Evolutionary conservation across 345 rosid genomes (phyloP).

Genomic region (Aquilaria sinensis): DNA sequence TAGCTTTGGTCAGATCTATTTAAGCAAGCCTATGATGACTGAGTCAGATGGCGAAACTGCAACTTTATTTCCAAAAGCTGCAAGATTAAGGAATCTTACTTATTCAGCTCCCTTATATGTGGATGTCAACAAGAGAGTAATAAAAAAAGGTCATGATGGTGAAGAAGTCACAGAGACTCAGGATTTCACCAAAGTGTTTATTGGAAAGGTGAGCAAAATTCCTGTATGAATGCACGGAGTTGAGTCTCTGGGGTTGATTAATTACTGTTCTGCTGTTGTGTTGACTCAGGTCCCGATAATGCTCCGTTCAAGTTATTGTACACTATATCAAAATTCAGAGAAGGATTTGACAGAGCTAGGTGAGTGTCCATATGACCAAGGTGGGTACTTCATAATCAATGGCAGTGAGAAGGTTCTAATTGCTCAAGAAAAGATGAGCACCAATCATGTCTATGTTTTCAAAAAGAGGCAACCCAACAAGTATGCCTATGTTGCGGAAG

Average conservation of each 20-base stretch:
- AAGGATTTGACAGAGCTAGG: slow-evolving; percentile 98
- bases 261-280: slow-evolving; percentile 5
- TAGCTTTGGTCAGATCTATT: slow-evolving; percentile 90
- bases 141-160: slow-evolving; percentile 96
- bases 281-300: slow-evolving; percentile 77
- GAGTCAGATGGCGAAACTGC: slow-evolving; percentile 99
- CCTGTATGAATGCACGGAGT: slow-evolving; percentile 2
- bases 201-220: slow-evolving; percentile 61
- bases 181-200: slow-evolving; percentile 89
- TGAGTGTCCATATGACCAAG: slow-evolving; percentile 98
- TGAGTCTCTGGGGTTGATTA: background rate
- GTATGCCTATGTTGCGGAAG: slow-evolving; percentile 84
- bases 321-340: slow-evolving; percentile 83
- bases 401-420: slow-evolving; percentile 98
- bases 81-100: slow-evolving; percentile 92
- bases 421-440: slow-evolving; percentile 99
- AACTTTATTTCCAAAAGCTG: slow-evolving; percentile 94
- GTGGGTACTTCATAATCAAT: slow-evolving; percentile 94
- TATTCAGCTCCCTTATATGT: slow-evolving; percentile 96
- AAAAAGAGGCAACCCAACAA: slow-evolving; percentile 98
- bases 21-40: slow-evolving; percentile 99
- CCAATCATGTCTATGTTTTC: slow-evolving; percentile 95
- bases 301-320: slow-evolving; percentile 96
- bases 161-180: slow-evolving; percentile 95
- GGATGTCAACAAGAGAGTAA: slow-evolving; percentile 87